Evolutionary conservation across 495 filamentous ascomycete species (phyloP).

Genomic region (Hyaloscypha hepaticicola): DNA sequence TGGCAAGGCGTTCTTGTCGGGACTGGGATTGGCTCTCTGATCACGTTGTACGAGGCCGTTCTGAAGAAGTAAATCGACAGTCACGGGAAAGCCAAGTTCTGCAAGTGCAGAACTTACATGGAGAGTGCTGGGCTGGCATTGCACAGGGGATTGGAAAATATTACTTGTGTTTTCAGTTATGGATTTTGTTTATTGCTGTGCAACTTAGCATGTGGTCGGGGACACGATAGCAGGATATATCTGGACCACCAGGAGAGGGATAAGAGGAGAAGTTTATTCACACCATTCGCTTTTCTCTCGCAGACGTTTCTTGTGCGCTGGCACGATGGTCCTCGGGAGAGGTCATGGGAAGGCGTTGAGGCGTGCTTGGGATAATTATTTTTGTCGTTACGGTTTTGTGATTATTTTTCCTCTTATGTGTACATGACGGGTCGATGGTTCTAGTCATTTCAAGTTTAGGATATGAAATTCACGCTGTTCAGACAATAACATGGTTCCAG

Average conservation of each 20-base stretch:
- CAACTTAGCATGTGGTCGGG: slow-evolving; percentile 12
- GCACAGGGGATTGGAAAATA: slow-evolving; percentile 3
- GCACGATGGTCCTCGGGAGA: slow-evolving; percentile 25
- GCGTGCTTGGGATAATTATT: slow-evolving; percentile 26
- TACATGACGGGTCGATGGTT: slow-evolving; percentile 11
- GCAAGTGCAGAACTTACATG: not conserved
- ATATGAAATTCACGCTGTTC: slow-evolving; percentile 7
- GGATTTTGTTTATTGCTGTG: slow-evolving; percentile 6
- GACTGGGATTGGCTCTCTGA: slow-evolving; percentile 64
- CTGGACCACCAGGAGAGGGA: not conserved
- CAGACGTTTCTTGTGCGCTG: slow-evolving; percentile 24
- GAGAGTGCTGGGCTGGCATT: not conserved
- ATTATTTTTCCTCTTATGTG: slow-evolving; percentile 13
- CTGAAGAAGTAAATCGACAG: slow-evolving; percentile 59
- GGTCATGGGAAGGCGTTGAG: slow-evolving; percentile 31
- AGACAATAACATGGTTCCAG: not conserved
- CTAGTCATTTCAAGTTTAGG: slow-evolving; percentile 2
- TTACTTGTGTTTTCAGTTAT: slow-evolving; percentile 6
- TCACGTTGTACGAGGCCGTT: slow-evolving; percentile 80
- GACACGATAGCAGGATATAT: slow-evolving; percentile 17
- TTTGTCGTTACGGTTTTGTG: slow-evolving; percentile 8
- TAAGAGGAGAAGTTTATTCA: slow-evolving; percentile 17
- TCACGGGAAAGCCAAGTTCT: not conserved
- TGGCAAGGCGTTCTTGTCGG: slow-evolving; percentile 70
- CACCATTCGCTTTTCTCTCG: slow-evolving; percentile 26